Base-by-base conservation (phyloP, 331 rosid species). In the Rosa hybrid region DNA sequence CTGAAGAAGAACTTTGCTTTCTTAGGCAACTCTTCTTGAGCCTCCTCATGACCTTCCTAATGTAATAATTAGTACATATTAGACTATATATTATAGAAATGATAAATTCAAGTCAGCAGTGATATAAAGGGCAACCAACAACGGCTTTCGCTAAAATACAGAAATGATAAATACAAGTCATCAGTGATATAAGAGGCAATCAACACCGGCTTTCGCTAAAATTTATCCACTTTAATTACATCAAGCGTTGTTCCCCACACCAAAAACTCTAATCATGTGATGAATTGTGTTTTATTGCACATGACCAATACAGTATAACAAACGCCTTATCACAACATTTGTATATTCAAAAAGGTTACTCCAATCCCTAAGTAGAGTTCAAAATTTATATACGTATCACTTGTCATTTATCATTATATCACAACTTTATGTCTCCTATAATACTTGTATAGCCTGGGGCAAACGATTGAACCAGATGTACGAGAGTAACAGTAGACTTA, bases 31-130 rank as follows among this genome's bases (percentile, higher is more conserved):
- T 93, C 98, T 79, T 96, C 99, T 77, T 93, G 94, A 83, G 99
- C 99, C 86, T 96, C 99, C 85, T 96, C 99, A 21, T 96, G 99
- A 77, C 89, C 93, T 85, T 93, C 99, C 99, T 96, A 81, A 81
- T 81, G 86, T 12, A 77, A 56, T 11, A 74, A 73, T 41, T 41
- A 34, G n/a, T 18, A 78, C 68, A 83, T 3, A 44, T 71, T 79
- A 78, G 86, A 69, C 80, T 78, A 71, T 53, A 73, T 68, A 44
- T 13, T 5, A 34, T 38, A 67, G 23, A 14, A 65, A 7, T 65
- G 6, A 65, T 64, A 34, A 17, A 65, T 11, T 25, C 7, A 63
- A 34, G 17, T 48, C 59, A 72, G 64, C 46, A 18, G 45, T 56
- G 54, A 77, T 7, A 44, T 38, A 63, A 68, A 38, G 48, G 25